Conservation (phyloP, 306 rosid species). For the Bauhinia variegata region DNA sequence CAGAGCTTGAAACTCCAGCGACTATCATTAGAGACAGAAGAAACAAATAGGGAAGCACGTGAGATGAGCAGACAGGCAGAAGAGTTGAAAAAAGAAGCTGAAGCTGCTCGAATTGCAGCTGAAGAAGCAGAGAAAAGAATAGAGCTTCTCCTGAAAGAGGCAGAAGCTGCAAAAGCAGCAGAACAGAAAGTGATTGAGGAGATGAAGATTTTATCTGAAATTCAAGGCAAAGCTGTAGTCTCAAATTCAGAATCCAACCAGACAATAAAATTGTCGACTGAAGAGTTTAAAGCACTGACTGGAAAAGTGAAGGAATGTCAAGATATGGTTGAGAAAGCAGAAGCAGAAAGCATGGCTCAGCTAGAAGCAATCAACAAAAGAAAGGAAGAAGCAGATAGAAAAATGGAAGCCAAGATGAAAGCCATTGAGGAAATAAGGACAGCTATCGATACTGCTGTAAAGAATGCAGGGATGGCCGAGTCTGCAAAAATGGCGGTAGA, state of each 20-base stretch:
- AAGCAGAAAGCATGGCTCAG: slow-evolving; percentile 48
- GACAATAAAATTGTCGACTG: slow-evolving; percentile 52
- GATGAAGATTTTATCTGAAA: slow-evolving; percentile 52
- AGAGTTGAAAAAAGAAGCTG: slow-evolving; percentile 57
- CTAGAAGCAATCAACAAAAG: slow-evolving; percentile 47
- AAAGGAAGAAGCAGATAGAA: slow-evolving; percentile 51
- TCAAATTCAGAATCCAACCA: slow-evolving; percentile 34
- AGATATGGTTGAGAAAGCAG: slow-evolving; percentile 57
- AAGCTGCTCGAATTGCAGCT: slow-evolving; percentile 35
- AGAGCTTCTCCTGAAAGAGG: slow-evolving; percentile 50
- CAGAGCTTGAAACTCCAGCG: slow-evolving; percentile 43
- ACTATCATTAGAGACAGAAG: slow-evolving; percentile 49
- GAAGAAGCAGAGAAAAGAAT: slow-evolving; percentile 57
- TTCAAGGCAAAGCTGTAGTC: slow-evolving; percentile 4
- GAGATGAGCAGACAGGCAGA: slow-evolving; percentile 52
- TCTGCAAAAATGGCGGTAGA: slow-evolving; percentile 66
- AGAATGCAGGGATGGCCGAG: slow-evolving; percentile 66
- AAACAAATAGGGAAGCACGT: slow-evolving; percentile 53
- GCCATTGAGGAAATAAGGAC: slow-evolving; percentile 66
- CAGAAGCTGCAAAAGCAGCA: slow-evolving; percentile 63
- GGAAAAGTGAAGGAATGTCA: slow-evolving; percentile 53
- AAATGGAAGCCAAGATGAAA: slow-evolving; percentile 61
- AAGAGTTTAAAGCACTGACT: slow-evolving; percentile 55
- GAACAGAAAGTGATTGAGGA: slow-evolving; percentile 56
- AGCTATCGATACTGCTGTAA: slow-evolving; percentile 69